phyloP scores from a whole-genome alignment of 2,329 filamentous ascomycete species.

The Ophiognomonia clavigignenti-juglandacearum region DNA sequence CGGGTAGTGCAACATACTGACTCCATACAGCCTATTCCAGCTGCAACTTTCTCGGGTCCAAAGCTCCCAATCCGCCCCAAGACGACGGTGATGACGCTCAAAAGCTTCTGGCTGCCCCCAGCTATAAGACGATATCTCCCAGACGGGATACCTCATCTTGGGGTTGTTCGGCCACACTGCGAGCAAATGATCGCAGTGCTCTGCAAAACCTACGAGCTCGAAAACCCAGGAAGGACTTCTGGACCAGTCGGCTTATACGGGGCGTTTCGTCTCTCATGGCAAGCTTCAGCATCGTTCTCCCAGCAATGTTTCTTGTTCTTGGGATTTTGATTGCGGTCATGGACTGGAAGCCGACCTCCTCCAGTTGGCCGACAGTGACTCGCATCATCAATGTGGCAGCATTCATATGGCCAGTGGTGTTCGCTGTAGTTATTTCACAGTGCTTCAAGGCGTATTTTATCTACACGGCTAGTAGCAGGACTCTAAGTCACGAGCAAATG shows the following conservation, averaged over 20 bases:
- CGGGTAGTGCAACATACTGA: too few relatives aligned
- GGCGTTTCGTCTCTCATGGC: conserved; percentile 11
- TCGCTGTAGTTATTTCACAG: conserved; percentile 19
- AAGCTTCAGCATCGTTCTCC: conserved; percentile 12
- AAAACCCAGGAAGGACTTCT: background rate
- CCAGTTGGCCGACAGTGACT: conserved; percentile 1
- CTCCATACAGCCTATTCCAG: too few relatives aligned
- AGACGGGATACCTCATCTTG: conserved; percentile 1
- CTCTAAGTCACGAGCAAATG: conserved; percentile 13
- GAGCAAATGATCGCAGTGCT: background rate
- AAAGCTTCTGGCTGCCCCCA: too few relatives aligned
- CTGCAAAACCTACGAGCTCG: background rate
- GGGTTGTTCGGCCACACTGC: background rate
- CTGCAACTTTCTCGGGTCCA: too few relatives aligned
- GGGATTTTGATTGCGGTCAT: background rate
- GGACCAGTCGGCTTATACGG: conserved; percentile 2
- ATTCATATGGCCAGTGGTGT: conserved; percentile 19
- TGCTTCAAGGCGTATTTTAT: conserved; percentile 18
- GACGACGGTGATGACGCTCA: too few relatives aligned
- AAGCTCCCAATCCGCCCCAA: too few relatives aligned
- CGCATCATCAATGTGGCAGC: conserved; percentile 17
- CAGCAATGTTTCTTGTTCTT: conserved; percentile 5
- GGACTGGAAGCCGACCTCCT: conserved; percentile 4
- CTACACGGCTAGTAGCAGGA: conserved; percentile 16
- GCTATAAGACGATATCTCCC: background rate